These are phyloP conservation scores for Amauroascus niger DNA, from an alignment of 2,329 filamentous ascomycete species.

Conservation along the genomic window DNA sequence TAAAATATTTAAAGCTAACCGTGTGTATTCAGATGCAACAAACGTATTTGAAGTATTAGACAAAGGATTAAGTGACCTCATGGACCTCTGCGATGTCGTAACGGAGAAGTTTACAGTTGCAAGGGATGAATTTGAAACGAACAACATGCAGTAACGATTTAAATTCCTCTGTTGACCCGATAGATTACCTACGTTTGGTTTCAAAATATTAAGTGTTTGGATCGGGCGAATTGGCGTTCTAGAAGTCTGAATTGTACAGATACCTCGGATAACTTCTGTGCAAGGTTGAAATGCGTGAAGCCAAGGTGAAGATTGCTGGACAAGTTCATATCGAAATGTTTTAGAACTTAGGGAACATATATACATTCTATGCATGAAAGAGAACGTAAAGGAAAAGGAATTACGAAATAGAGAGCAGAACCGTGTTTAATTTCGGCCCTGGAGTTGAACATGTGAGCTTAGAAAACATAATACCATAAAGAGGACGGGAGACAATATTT, in stretches of 20 bases:
- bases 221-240: neutral
- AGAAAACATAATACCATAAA: neutral
- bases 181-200: neutral
- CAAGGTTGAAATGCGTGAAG: neutral
- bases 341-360: slow-evolving; percentile 7
- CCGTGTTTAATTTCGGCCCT: slow-evolving; percentile 9
- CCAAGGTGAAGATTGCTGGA: neutral
- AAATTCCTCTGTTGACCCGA: too few species aligned
- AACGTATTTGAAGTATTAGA: slow-evolving; percentile 76
- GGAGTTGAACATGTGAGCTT: neutral
- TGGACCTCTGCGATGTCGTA: slow-evolving; percentile 87
- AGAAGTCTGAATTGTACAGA: neutral
- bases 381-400: neutral
- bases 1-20: neutral
- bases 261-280: neutral
- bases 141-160: slow-evolving; percentile 18
- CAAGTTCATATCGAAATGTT: neutral
- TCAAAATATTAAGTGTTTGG: neutral
- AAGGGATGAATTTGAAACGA: slow-evolving; percentile 50
- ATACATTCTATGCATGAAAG: slow-evolving; percentile 11
- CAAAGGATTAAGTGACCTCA: slow-evolving; percentile 80
- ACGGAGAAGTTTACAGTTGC: slow-evolving; percentile 74
- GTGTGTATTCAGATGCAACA: slow-evolving; percentile 52
- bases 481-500: slow-evolving; percentile 16
- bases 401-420: neutral